Base-by-base conservation (phyloP, 129 eudicot genomes). In the Flaveria ramosissima region DNA sequence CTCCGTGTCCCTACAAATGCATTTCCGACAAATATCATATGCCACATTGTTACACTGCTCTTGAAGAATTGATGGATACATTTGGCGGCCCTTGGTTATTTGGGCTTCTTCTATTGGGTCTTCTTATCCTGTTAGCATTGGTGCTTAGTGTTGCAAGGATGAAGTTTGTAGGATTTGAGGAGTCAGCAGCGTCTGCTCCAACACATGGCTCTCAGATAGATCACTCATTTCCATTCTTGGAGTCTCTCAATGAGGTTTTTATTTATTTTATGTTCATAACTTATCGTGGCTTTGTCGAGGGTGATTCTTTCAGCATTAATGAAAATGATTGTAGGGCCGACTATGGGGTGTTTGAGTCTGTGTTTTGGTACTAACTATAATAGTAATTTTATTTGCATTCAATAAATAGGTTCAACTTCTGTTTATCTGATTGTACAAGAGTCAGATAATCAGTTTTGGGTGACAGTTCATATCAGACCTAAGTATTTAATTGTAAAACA, bases 61-160 rank as follows among this genome's bases (percentile, higher is more conserved):
- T 94, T 53, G 99, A 94, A 71, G 99, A 94, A 81, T 69, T 94
- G 74, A 89, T 94, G 77, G 91, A 91, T 77, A 91, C 97, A 39
- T 91, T 94, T 80, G 99, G 99, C n/a, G 99, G 99, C 75, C 99
- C 99, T 45, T 94, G 99, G 99, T 63, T 86, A 81, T 94, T 94
- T 69, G 88, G 92, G 73, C 86, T 91, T 75, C 86, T 94, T 76
- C 88, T 94, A 55, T 80, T 88, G 41, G 99, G 97, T 20, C 90
- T 94, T 80, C 96, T 94, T 65, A 70, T 91, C 46, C 74, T 94
- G 65, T 83, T 94, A 61, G 97, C 99, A 27, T 72, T 89, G 23
- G 99, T 94, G 81, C 97, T 94, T 27, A 94, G 99, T 82, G 99
- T 91, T 72, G 97, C 97, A 77, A 87, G 99, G 65, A 91, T 94